Conservation (phyloP, 169 alveolate genomes). For the Eimeria sp. region DNA sequence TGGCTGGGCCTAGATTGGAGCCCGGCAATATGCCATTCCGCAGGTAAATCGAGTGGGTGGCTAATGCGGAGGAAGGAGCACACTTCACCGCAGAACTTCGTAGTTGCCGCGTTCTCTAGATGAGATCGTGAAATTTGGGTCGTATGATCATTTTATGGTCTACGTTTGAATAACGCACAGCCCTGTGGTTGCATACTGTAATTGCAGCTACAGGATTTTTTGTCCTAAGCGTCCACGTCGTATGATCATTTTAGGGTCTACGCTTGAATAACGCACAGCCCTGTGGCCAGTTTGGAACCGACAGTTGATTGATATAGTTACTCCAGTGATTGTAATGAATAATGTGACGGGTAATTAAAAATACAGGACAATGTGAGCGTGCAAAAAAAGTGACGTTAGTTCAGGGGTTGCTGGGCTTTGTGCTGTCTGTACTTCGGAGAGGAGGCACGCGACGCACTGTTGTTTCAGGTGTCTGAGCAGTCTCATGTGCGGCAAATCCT, state of each 20-base stretch:
- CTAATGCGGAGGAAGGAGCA: not conserved
- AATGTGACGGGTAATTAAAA: not conserved
- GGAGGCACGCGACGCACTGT: not conserved
- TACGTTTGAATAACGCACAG: not conserved
- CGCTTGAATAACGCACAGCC: not conserved
- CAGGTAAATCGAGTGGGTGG: not conserved
- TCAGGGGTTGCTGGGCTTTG: not conserved
- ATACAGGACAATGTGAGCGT: no score
- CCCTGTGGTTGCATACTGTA: not conserved
- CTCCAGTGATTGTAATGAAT: not conserved
- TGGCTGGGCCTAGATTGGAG: not conserved
- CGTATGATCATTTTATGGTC: not conserved
- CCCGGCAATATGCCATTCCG: not conserved
- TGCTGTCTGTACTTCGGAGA: slow-evolving; percentile 39
- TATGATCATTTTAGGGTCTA: not conserved
- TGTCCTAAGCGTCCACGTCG: not conserved
- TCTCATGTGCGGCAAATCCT: not conserved
- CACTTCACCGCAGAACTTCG: not conserved
- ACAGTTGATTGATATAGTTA: not conserved
- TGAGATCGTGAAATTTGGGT: not conserved
- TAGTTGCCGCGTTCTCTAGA: not conserved
- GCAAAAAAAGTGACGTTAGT: not conserved
- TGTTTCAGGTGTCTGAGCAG: slow-evolving; percentile 33
- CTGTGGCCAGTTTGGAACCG: not conserved
- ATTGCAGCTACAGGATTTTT: no score